Evolutionary conservation across 768 basidiomycete species (phyloP).

Genomic region (Coprinellus micaceus): DNA sequence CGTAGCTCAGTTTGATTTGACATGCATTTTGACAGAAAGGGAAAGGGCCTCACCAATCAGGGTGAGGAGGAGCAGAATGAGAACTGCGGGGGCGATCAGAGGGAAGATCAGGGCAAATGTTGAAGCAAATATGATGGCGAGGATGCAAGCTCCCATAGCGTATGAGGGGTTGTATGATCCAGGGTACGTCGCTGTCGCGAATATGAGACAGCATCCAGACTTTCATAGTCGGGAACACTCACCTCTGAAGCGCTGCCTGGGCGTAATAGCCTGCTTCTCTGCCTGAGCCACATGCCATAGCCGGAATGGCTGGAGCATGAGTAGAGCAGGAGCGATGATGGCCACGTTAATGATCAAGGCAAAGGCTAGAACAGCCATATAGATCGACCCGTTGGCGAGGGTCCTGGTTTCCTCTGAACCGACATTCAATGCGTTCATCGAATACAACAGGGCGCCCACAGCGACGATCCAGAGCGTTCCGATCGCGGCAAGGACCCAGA

Average conservation of each 20-base stretch:
- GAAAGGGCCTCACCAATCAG: constrained; percentile 67
- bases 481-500: constrained; percentile 52
- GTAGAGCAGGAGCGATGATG: constrained; percentile 64
- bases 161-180: constrained; percentile 66
- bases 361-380: constrained; percentile 61
- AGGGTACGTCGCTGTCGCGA: constrained; percentile 72
- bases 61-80: constrained; percentile 60
- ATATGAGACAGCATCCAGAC: constrained; percentile 7
- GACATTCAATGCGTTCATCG: constrained; percentile 54
- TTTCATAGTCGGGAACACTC: constrained; percentile 17
- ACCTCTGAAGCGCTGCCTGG: constrained; percentile 78
- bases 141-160: constrained; percentile 59
- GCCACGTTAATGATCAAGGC: constrained; percentile 60
- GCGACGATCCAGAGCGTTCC: constrained; percentile 59
- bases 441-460: constrained; percentile 68
- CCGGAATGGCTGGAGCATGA: constrained; percentile 68
- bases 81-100: constrained; percentile 66
- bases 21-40: constrained; percentile 3
- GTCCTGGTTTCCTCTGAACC: constrained; percentile 35
- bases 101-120: constrained; percentile 76
- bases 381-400: constrained; percentile 68
- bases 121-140: constrained; percentile 69
- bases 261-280: constrained; percentile 63
- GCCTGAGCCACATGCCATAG: constrained; percentile 54
- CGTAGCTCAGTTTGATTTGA: neutral